Base-by-base conservation (phyloP, 805 yeast species). In the Monosporozyma yasuniensis region DNA sequence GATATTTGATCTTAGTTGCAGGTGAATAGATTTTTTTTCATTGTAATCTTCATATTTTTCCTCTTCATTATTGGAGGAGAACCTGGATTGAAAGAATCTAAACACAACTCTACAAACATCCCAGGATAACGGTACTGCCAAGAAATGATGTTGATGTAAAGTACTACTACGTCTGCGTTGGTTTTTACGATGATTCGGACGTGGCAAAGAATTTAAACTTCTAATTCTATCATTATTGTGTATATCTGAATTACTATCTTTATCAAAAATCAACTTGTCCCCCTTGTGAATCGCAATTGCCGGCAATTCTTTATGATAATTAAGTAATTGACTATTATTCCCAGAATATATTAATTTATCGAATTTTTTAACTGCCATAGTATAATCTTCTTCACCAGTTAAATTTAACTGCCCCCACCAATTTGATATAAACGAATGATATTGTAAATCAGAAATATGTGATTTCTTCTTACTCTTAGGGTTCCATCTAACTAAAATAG, bases 401-500 rank as follows among this genome's bases (percentile, higher is more conserved):
- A 61, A 58, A 44, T 60, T 63, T 39, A 64, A 47, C 46, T 64
- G 66, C 10, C 47, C 51, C 54, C 56, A 55, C 64, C 67, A 65
- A 64, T 25, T 84, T 75, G 47, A 54, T 58, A 63, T 58, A 30
- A 66, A 63, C 0, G 66, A 56, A 49, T 62, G 55, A 50, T 57
- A 65, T 44, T 63, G 65, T 46, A 67, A 52, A 21, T 59, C 64
- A 22, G 52, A 42, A n/a, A 57, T 39, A 35, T 52, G 47, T n/a
- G 46, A 28, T 14, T 50, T 44, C 2, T 45, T 38, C 2, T 41
- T 45, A 27, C 53, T 54, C 28, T 54, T 56, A 1, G 62, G 59
- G 22, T 56, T 71, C 43, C 63, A 71, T 68, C 81, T 80, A n/a
- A 79, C 73, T 5, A 82, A 44, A 0, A 80, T 72, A 0, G 95